These are phyloP conservation scores for Cylindricascospora bacillispora DNA, from an alignment of 1,139 yeast genomes.

Conservation along the genomic window DNA sequence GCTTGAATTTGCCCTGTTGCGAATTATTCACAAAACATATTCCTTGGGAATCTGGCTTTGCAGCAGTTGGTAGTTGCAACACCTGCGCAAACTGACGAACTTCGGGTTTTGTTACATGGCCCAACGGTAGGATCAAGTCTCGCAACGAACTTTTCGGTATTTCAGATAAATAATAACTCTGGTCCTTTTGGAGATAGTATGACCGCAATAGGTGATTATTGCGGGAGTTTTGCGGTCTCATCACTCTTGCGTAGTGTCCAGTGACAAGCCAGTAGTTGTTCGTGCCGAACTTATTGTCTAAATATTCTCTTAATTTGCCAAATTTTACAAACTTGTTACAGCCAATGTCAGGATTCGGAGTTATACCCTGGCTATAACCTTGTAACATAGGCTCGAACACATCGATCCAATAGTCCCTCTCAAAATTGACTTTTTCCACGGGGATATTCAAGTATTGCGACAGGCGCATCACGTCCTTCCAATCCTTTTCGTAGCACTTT, in stretches of 20 bases:
- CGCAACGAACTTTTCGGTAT: slow-evolving; percentile 37
- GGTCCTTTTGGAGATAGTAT: slow-evolving; percentile 57
- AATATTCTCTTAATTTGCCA: slow-evolving; percentile 54
- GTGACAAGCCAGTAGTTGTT: slow-evolving; percentile 77
- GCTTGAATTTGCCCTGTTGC: slow-evolving; percentile 52
- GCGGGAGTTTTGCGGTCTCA: slow-evolving; percentile 22
- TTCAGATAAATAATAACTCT: slow-evolving; percentile 77
- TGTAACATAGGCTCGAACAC: slow-evolving; percentile 89
- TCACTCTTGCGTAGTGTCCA: slow-evolving; percentile 77
- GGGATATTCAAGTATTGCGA: slow-evolving; percentile 51
- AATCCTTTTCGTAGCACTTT: slow-evolving; percentile 72
- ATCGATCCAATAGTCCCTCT: slow-evolving; percentile 80
- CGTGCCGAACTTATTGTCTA: slow-evolving; percentile 30
- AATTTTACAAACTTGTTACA: slow-evolving; percentile 81
- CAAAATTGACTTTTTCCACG: slow-evolving; percentile 70
- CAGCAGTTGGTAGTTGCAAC: slow-evolving; percentile 43
- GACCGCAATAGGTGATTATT: slow-evolving; percentile 46
- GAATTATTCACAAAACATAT: slow-evolving; percentile 74
- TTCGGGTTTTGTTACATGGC: slow-evolving; percentile 61
- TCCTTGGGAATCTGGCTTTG: slow-evolving; percentile 89
- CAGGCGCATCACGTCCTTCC: slow-evolving; percentile 69
- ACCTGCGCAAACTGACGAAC: slow-evolving; percentile 55
- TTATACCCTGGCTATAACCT: slow-evolving; percentile 53
- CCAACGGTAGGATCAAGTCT: slow-evolving; percentile 62
- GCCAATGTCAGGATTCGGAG: slow-evolving; percentile 92